phyloP scores from a whole-genome alignment of 1,284 basidiomycete species.

The Irpex rosettiformis region DNA sequence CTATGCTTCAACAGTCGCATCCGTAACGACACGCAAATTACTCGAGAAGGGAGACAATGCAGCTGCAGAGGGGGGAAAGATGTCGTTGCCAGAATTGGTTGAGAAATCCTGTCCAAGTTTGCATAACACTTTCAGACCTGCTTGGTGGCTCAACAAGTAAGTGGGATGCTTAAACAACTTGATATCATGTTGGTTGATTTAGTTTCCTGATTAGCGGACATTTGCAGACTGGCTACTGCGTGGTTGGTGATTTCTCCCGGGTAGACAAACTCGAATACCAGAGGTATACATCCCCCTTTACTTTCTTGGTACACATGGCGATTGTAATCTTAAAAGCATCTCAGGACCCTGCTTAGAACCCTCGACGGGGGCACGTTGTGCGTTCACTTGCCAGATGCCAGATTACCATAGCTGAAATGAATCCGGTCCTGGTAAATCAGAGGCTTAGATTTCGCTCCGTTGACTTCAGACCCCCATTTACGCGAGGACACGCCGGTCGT shows the following conservation, averaged over 20 bases:
- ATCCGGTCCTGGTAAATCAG: slow-evolving; percentile 33
- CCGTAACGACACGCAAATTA: slow-evolving; percentile 34
- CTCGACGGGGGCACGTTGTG: slow-evolving; percentile 73
- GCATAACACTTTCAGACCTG: slow-evolving; percentile 48
- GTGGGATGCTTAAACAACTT: slow-evolving; percentile 18
- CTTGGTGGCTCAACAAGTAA: slow-evolving; percentile 72
- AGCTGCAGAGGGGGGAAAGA: neutral
- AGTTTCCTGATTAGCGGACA: slow-evolving; percentile 50
- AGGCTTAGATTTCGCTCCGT: slow-evolving; percentile 70
- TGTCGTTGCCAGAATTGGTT: slow-evolving; percentile 51
- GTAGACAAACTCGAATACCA: slow-evolving; percentile 70
- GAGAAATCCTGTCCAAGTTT: slow-evolving; percentile 57
- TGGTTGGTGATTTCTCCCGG: slow-evolving; percentile 69
- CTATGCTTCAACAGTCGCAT: slow-evolving; percentile 36
- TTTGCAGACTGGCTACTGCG: slow-evolving; percentile 69
- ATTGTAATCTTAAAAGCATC: slow-evolving; percentile 6
- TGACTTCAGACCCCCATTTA: slow-evolving; percentile 46
- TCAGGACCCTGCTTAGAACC: slow-evolving; percentile 54
- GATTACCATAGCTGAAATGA: slow-evolving; percentile 7
- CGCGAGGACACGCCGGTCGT: slow-evolving; percentile 74
- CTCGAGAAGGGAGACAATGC: slow-evolving; percentile 31
- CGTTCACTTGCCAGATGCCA: slow-evolving; percentile 24
- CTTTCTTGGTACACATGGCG: neutral
- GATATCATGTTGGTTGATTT: neutral
- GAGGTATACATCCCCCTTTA: slow-evolving; percentile 42